These are phyloP conservation scores for Gossypioides kirkii DNA, from an alignment of 345 rosid genomes.

Conservation along the genomic window DNA sequence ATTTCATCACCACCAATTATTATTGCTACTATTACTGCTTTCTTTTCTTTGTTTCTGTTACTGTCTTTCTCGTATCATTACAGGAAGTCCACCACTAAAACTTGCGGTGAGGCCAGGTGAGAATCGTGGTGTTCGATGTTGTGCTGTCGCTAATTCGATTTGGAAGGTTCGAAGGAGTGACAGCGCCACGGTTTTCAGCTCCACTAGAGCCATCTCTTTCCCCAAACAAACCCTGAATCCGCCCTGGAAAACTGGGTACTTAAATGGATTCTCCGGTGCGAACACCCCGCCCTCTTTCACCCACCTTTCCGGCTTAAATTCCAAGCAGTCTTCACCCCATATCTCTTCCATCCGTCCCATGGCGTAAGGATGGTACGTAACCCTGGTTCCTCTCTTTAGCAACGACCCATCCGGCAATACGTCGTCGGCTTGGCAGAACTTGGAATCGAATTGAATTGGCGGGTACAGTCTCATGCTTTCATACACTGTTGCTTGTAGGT, in stretches of 20 bases:
- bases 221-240: constrained; percentile 73
- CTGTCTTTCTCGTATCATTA: constrained; percentile 21
- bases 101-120: constrained; percentile 55
- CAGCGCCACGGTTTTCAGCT: constrained; percentile 53
- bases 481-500: constrained; percentile 38
- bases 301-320: constrained; percentile 80
- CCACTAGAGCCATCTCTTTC: constrained; percentile 70
- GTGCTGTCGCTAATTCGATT: constrained; percentile 16
- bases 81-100: constrained; percentile 43
- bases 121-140: constrained; percentile 28
- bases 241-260: constrained; percentile 72
- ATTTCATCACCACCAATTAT: no score
- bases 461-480: constrained; percentile 58
- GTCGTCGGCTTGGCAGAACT: constrained; percentile 40
- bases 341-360: constrained; percentile 66
- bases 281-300: constrained; percentile 35
- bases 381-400: constrained; percentile 58
- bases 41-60: no score
- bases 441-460: constrained; percentile 56
- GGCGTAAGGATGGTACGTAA: constrained; percentile 73
- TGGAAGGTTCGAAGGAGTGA: constrained; percentile 41
- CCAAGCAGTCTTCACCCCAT: constrained; percentile 66
- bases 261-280: constrained; percentile 42
- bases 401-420: constrained; percentile 45
- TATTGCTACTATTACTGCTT: no score